A percentile compares a stretch with the other conserved stretches of the same genome.
Evolutionary conservation across 257 asterid genomes (phyloP).

Genomic region (Primulina tabacum): DNA sequence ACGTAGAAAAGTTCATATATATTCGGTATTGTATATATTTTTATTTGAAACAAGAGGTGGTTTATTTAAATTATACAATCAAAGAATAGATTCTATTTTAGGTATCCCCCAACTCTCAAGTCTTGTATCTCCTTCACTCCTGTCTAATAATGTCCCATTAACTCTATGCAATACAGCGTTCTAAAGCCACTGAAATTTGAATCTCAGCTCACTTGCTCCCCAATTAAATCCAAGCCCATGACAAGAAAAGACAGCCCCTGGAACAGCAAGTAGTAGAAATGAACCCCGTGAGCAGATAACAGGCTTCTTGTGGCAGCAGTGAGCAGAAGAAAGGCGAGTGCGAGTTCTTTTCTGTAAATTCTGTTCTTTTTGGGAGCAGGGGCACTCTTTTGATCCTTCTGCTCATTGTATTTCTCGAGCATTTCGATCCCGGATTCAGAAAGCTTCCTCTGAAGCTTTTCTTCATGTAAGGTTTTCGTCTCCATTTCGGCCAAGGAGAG

Average conservation of each 20-base stretch:
- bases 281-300: slow-evolving; percentile 83
- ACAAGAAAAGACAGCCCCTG: slow-evolving; percentile 78
- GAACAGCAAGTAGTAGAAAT: slow-evolving; percentile 83
- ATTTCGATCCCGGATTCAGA: slow-evolving; percentile 84
- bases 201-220: slow-evolving; percentile 73
- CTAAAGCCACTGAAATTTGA: slow-evolving; percentile 17
- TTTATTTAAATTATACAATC: slow-evolving; percentile 38
- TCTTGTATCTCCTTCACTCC: slow-evolving; percentile 9
- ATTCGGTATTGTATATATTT: slow-evolving; percentile 23
- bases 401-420: slow-evolving; percentile 54
- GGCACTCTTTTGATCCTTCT: slow-evolving; percentile 25
- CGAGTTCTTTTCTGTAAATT: slow-evolving; percentile 70
- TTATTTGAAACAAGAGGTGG: slow-evolving; percentile 21
- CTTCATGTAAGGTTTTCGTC: slow-evolving; percentile 42
- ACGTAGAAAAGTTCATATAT: neutral
- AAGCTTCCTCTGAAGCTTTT: slow-evolving; percentile 62
- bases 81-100: slow-evolving; percentile 43
- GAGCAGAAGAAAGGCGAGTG: slow-evolving; percentile 72
- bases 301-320: slow-evolving; percentile 86
- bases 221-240: slow-evolving; percentile 85
- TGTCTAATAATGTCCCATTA: slow-evolving; percentile 28
- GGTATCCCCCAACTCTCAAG: slow-evolving; percentile 25
- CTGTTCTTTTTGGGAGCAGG: slow-evolving; percentile 44
- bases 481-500: slow-evolving; percentile 68
- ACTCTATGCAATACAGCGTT: slow-evolving; percentile 29